Evolutionary conservation across 1,284 basidiomycete genomes (phyloP).

Genomic region (Cryptococcus deneoformans): DNA sequence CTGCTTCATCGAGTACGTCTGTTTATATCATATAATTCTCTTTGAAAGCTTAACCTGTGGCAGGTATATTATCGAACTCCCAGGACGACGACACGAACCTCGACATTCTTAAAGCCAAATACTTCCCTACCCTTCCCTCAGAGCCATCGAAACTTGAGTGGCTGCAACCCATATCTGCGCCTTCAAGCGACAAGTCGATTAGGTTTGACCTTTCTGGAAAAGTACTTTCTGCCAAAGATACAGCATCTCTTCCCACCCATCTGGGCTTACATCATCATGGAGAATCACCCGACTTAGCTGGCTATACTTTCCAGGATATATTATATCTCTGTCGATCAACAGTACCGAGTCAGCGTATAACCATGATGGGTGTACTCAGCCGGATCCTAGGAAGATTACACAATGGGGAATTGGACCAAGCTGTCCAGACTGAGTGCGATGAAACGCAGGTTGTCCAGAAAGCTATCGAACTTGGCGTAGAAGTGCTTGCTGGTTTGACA

Average conservation of each 20-base stretch:
- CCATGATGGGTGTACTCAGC: slow-evolving; percentile 72
- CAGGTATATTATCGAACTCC: slow-evolving; percentile 1
- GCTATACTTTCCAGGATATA: slow-evolving; percentile 87
- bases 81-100: background rate
- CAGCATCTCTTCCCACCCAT: slow-evolving; percentile 62
- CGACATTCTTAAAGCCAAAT: slow-evolving; percentile 56
- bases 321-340: slow-evolving; percentile 76
- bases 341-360: slow-evolving; percentile 76
- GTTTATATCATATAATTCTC: too few species aligned
- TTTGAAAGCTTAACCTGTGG: too few species aligned
- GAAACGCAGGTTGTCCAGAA: slow-evolving; percentile 14
- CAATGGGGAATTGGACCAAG: slow-evolving; percentile 1
- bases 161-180: slow-evolving; percentile 56
- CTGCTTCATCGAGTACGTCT: too few species aligned
- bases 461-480: slow-evolving; percentile 30
- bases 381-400: slow-evolving; percentile 53
- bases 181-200: slow-evolving; percentile 15
- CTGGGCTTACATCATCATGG: slow-evolving; percentile 86
- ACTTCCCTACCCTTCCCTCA: slow-evolving; percentile 66
- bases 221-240: slow-evolving; percentile 56
- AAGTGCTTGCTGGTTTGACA: slow-evolving; percentile 16
- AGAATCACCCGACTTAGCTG: slow-evolving; percentile 69
- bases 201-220: slow-evolving; percentile 74
- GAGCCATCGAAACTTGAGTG: slow-evolving; percentile 72
- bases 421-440: slow-evolving; percentile 7